phyloP scores from a whole-genome alignment of 306 rosid genomes.

The Citrullus amarus region DNA sequence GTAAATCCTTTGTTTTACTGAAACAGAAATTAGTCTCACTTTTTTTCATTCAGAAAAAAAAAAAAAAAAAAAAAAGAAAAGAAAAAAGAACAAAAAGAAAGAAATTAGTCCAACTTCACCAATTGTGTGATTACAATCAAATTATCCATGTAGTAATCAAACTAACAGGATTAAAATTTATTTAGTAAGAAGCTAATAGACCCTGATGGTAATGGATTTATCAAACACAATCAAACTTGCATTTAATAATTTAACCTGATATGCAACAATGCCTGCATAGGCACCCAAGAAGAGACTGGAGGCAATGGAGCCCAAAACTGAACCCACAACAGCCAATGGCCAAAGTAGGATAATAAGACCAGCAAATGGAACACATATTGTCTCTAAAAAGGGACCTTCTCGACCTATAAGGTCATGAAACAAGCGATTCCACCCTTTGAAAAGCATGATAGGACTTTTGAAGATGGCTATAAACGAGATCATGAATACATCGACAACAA shows the following conservation, averaged over 20 bases:
- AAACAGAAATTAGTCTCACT: not conserved
- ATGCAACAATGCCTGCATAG: constrained; percentile 67
- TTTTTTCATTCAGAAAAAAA: not conserved
- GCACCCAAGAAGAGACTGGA: constrained; percentile 74
- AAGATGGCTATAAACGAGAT: constrained; percentile 63
- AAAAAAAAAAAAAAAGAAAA: too few species aligned
- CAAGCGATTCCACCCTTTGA: constrained; percentile 89
- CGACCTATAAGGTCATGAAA: constrained; percentile 97
- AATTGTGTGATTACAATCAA: not conserved
- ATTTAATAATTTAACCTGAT: constrained; percentile 45
- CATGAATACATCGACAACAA: constrained; percentile 50
- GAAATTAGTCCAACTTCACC: not conserved
- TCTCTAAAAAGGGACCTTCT: constrained; percentile 98
- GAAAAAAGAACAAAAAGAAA: too few species aligned
- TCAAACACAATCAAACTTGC: not conserved
- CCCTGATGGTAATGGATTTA: not conserved
- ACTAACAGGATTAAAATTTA: not conserved
- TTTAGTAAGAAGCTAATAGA: not conserved
- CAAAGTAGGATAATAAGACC: constrained; percentile 91
- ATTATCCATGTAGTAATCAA: not conserved
- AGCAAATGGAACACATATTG: constrained; percentile 94
- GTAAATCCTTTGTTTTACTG: not conserved
- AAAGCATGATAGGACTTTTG: constrained; percentile 80
- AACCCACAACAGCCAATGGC: constrained; percentile 90
- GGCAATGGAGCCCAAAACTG: constrained; percentile 51